Percentiles rank a stretch among this genome's conserved stretches.
These are phyloP conservation scores for Bipolaris gigantea DNA, from an alignment of 2,329 filamentous ascomycete species.

Conservation along the genomic window DNA sequence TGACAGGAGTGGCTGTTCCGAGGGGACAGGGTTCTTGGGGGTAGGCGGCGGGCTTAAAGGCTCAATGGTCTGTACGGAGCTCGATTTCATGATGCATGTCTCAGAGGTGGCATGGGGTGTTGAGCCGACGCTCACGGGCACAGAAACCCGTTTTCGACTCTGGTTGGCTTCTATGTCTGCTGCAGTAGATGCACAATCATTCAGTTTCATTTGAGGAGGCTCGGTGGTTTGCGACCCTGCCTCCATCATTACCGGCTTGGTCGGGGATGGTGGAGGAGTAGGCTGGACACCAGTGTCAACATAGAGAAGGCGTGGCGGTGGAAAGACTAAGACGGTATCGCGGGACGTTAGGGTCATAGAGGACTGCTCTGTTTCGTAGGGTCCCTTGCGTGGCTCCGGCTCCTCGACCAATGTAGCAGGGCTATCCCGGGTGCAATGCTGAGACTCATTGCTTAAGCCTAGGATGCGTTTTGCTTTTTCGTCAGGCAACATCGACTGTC, in stretches of 20 bases:
- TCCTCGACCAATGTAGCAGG: conserved; percentile 22
- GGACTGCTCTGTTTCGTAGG: conserved; percentile 26
- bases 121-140: conserved; percentile 29
- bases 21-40: conserved; percentile 55
- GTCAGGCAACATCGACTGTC: conserved; percentile 47
- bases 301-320: conserved; percentile 56
- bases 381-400: conserved; percentile 27
- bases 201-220: conserved; percentile 25
- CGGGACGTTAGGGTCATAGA: conserved; percentile 29
- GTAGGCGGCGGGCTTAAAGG: conserved; percentile 68
- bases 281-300: conserved; percentile 78
- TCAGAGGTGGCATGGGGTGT: conserved; percentile 18
- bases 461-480: conserved; percentile 52
- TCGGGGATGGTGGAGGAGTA: conserved; percentile 78
- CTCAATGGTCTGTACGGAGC: conserved; percentile 64
- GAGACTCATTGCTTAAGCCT: conserved; percentile 42
- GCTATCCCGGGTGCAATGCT: conserved; percentile 28
- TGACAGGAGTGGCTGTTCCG: conserved; percentile 46
- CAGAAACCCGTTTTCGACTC: conserved; percentile 66
- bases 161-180: conserved; percentile 71
- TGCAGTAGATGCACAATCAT: conserved; percentile 20
- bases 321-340: conserved; percentile 36
- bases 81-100: conserved; percentile 61
- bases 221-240: conserved; percentile 28
- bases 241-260: conserved; percentile 35